Percentiles rank a stretch among this genome's conserved stretches.
phyloP scores from a whole-genome alignment of 129 eudicot species.

The Gnaphalium uliginosum region DNA sequence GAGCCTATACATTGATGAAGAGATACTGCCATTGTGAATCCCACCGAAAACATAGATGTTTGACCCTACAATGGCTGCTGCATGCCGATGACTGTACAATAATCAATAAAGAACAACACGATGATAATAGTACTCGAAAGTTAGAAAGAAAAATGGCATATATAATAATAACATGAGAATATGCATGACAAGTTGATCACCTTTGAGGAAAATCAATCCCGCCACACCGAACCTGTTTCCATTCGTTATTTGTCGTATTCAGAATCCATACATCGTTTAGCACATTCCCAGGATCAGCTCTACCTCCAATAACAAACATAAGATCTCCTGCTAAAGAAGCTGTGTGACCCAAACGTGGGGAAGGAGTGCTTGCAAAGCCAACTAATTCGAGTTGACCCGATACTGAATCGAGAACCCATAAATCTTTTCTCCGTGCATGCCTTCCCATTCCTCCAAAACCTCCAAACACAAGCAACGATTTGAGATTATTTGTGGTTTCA shows the following conservation, averaged over 20 bases:
- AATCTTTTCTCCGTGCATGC: conserved; percentile 84
- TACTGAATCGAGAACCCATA: conserved; percentile 56
- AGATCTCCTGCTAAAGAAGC: conserved; percentile 61
- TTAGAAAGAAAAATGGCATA: not conserved
- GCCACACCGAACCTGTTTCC: conserved; percentile 63
- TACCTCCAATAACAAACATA: conserved; percentile 88
- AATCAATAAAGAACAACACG: not conserved
- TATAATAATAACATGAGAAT: not conserved
- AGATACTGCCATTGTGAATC: conserved; percentile 49
- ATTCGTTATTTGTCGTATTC: conserved; percentile 41
- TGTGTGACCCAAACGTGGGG: conserved; percentile 91
- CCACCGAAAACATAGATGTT: conserved; percentile 81
- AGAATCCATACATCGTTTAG: conserved; percentile 83
- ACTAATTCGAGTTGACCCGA: conserved; percentile 51
- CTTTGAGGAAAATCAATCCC: conserved; percentile 73
- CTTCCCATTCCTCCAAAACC: conserved; percentile 98
- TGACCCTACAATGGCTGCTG: conserved; percentile 79
- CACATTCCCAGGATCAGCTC: conserved; percentile 87
- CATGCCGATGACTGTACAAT: conserved; percentile 84
- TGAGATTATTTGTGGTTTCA: conserved; percentile 26
- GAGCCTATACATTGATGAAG: conserved; percentile 59
- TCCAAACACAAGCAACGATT: conserved; percentile 69
- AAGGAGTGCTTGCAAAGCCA: conserved; percentile 47
- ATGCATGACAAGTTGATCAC: conserved; percentile 34
- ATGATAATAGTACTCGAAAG: conserved; percentile 1